A percentile compares a stretch with the other conserved stretches of the same genome.
Conservation (phyloP, 306 rosid genomes). For the Vigna angularis region DNA sequence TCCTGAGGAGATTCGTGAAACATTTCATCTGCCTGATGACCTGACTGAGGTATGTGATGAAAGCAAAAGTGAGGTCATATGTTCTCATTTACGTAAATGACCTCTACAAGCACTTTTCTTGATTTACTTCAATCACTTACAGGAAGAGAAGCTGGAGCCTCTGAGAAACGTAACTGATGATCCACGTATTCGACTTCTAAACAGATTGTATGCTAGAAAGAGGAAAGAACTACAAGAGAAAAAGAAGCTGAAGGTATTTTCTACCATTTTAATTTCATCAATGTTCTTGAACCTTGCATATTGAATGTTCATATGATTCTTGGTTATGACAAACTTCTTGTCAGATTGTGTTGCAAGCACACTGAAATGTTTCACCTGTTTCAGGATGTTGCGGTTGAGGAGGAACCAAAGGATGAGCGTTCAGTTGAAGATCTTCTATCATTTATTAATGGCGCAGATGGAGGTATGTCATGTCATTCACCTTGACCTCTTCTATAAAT, state of each 20-base stretch:
- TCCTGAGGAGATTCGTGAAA: slow-evolving; percentile 89
- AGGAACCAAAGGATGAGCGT: slow-evolving; percentile 80
- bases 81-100: too few species aligned
- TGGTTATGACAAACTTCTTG: background rate
- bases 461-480: slow-evolving; percentile 55
- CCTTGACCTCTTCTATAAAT: slow-evolving; percentile 1
- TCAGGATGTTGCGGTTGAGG: slow-evolving; percentile 80
- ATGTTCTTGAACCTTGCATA: slow-evolving; percentile 41
- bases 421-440: slow-evolving; percentile 92
- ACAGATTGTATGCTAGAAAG: slow-evolving; percentile 86
- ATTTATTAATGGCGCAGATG: slow-evolving; percentile 78
- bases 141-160: slow-evolving; percentile 96
- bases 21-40: slow-evolving; percentile 93
- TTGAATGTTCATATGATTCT: slow-evolving; percentile 30
- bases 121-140: slow-evolving; percentile 49
- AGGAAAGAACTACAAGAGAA: slow-evolving; percentile 82
- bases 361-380: slow-evolving; percentile 38
- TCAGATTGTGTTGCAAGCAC: slow-evolving; percentile 25
- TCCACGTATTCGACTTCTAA: slow-evolving; percentile 94
- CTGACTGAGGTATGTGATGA: slow-evolving; percentile 79
- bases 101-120: slow-evolving; percentile 38
- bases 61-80: slow-evolving; percentile 3
- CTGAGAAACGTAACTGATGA: slow-evolving; percentile 80
- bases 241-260: slow-evolving; percentile 77
- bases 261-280: slow-evolving; percentile 37